Evolutionary conservation across 257 asterid species (phyloP).

Genomic region (Penstemon newberryi): DNA sequence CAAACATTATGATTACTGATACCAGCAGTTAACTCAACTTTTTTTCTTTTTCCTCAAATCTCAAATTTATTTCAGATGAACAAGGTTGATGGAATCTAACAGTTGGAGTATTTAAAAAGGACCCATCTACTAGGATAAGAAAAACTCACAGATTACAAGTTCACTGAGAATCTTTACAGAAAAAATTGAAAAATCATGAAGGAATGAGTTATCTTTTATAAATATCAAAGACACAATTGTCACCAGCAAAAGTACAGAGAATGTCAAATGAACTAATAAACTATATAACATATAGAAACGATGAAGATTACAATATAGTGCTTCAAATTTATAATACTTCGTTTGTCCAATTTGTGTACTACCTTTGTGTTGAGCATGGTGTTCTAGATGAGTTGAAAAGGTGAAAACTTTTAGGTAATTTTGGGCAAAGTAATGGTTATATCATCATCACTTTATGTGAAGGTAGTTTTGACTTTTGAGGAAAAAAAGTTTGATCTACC

Average conservation of each 20-base stretch:
- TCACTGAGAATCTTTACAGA: constrained; percentile 56
- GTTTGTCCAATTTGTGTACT: too few relatives aligned
- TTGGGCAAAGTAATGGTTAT: too few relatives aligned
- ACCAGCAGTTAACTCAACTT: constrained; percentile 29
- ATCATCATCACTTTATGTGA: too few relatives aligned
- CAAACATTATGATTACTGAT: constrained; percentile 13
- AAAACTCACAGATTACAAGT: constrained; percentile 61
- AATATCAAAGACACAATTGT: constrained; percentile 23
- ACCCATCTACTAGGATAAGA: constrained; percentile 42
- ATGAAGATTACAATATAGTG: not conserved
- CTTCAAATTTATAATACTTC: too few relatives aligned
- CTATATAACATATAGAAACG: not conserved
- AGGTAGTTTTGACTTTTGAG: too few relatives aligned
- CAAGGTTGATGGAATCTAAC: constrained; percentile 26
- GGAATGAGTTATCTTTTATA: constrained; percentile 15
- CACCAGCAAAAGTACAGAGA: constrained; percentile 23
- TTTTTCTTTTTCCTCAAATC: constrained; percentile 4
- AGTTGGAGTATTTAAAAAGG: constrained; percentile 25
- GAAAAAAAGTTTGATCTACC: too few relatives aligned
- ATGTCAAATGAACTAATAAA: not conserved
- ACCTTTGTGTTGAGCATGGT: too few relatives aligned
- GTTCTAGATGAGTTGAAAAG: too few relatives aligned
- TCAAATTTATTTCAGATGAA: constrained; percentile 29
- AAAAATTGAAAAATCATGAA: constrained; percentile 49
- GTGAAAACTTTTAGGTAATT: too few relatives aligned